A percentile compares a stretch with the other conserved stretches of the same genome.
Evolutionary conservation across 164 flowering plant species (phyloP).

Genomic region (Vitis rotundifolia): DNA sequence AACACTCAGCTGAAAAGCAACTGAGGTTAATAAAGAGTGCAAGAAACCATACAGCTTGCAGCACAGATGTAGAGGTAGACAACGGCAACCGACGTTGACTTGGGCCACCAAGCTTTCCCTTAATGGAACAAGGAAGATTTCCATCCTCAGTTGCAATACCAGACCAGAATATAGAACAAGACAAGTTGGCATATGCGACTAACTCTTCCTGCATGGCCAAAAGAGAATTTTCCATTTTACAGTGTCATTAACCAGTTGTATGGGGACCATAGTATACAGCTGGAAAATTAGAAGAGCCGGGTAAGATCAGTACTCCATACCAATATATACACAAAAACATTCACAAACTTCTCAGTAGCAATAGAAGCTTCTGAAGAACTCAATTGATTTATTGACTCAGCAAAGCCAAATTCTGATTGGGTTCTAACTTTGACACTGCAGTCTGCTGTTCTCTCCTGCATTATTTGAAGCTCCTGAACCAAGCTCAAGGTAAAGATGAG

Average conservation of each 20-base stretch:
- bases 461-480: slow-evolving; percentile 62
- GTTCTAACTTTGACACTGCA: slow-evolving; percentile 15
- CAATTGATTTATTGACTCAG: slow-evolving; percentile 16
- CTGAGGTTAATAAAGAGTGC: neutral
- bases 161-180: slow-evolving; percentile 73
- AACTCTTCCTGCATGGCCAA: slow-evolving; percentile 64
- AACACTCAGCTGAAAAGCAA: neutral
- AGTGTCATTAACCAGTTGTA: neutral
- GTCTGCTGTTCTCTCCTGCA: slow-evolving; percentile 35
- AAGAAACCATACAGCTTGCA: slow-evolving; percentile 71
- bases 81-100: slow-evolving; percentile 83
- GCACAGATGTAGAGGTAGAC: slow-evolving; percentile 51
- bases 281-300: neutral
- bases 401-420: slow-evolving; percentile 20
- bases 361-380: slow-evolving; percentile 17
- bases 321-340: slow-evolving; percentile 47
- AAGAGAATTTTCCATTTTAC: neutral
- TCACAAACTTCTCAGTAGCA: slow-evolving; percentile 37
- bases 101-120: slow-evolving; percentile 95
- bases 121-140: slow-evolving; percentile 63
- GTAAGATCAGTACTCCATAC: slow-evolving; percentile 32
- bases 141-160: slow-evolving; percentile 21
- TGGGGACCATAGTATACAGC: neutral
- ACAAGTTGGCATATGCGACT: slow-evolving; percentile 49
- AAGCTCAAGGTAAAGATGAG: slow-evolving; percentile 58